Conservation (phyloP, 2,329 filamentous ascomycete species). For the Fusarium coicis region DNA sequence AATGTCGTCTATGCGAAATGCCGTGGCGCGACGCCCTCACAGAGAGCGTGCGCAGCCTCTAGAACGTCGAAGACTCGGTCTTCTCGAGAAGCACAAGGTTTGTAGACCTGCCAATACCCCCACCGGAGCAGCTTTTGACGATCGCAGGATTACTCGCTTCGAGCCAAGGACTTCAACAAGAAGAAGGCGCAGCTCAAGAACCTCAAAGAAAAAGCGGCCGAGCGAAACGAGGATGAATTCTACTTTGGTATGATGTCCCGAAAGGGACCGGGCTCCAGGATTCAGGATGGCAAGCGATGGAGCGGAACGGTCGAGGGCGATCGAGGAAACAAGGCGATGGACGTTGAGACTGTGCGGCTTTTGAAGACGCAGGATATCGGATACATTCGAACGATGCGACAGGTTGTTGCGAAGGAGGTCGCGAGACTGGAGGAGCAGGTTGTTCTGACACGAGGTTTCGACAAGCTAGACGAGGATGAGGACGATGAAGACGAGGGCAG, state of each 20-base stretch:
- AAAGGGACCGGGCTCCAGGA: conserved; percentile 62
- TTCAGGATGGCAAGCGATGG: conserved; percentile 63
- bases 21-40: conserved; percentile 84
- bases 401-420: conserved; percentile 68
- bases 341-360: conserved; percentile 67
- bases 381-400: conserved; percentile 71
- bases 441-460: conserved; percentile 55
- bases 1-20: conserved; percentile 71
- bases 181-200: conserved; percentile 70
- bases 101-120: conserved; percentile 12
- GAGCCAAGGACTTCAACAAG: conserved; percentile 72
- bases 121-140: conserved; percentile 21
- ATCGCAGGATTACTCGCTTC: conserved; percentile 69
- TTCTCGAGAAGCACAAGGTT: conserved; percentile 96
- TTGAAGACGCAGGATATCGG: conserved; percentile 77
- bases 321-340: conserved; percentile 65
- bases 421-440: conserved; percentile 64
- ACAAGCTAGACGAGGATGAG: conserved; percentile 51
- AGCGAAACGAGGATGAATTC: conserved; percentile 79
- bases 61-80: conserved; percentile 85
- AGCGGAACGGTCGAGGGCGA: conserved; percentile 67
- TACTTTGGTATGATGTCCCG: conserved; percentile 77
- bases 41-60: conserved; percentile 88
- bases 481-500: conserved; percentile 46
- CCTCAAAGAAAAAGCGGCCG: conserved; percentile 69